Evolutionary conservation across 2,329 filamentous ascomycete species (phyloP), one percentile per base, ranked within the genome.

Genomic region (Nigrospora oryzae): DNA sequence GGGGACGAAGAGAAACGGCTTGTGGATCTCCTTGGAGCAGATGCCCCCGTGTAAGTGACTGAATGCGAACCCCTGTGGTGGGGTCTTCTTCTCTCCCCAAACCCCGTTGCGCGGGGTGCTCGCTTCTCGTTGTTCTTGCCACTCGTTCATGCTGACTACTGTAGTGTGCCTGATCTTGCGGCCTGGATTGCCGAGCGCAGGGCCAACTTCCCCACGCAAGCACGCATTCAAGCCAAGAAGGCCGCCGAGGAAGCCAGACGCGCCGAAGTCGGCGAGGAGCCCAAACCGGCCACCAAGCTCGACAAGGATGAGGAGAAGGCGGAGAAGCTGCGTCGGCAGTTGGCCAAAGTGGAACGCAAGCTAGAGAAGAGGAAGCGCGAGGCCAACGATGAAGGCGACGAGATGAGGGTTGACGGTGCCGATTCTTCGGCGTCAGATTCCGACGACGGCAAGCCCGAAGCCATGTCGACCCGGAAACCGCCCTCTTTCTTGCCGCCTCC

Each of bases 111-210:
- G 17, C 19, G 12, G 15, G 16, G 23, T 14, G 31, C 23, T 17
- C 8, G 11, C 28, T 38, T 8, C 31, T 45, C 34, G 16, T n/a
- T 32, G n/a, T n/a, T 45, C 36, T 39, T n/a, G n/a, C n/a, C n/a
- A 14, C 11, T 23, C 19, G 6, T 4, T 23, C 11, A 19, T 37
- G 2, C 30, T 15, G 14, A 38, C 10, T 28, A 50, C 36, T 16
- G 23, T 44, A 80, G 75, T 46, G 69, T 77, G 14, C 77, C 78
- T 47, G 89, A 96, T 57, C 74, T 96, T 45, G 76, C 80, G 19
- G 78, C 80, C 7, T 97, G 89, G 81, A 79, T 94, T 50, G 81
- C 81, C 41, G 89, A 95, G 62, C 81, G 91, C 47, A 84, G 76
- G 59, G 84, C 80, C 52, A 83, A 84, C 42, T 97, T 79, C 60